Evolutionary conservation across 1,284 basidiomycete species (phyloP).

Genomic region (Trametes sp.): DNA sequence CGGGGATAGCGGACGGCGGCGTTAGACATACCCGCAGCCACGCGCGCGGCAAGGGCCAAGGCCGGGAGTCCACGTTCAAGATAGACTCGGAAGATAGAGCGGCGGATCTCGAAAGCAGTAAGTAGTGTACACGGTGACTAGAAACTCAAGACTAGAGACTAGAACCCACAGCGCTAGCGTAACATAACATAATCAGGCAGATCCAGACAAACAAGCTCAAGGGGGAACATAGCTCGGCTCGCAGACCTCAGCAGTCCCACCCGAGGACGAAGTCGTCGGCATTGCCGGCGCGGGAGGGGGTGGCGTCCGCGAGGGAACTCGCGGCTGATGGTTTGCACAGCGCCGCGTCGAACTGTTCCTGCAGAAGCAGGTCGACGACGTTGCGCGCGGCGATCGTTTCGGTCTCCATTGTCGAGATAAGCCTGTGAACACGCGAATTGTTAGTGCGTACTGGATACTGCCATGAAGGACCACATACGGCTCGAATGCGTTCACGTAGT

Average conservation of each 20-base stretch:
- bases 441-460: constrained; percentile 8
- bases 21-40: background rate
- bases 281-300: background rate
- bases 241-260: constrained; percentile 63
- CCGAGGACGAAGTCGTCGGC: constrained; percentile 64
- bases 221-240: background rate
- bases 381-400: constrained; percentile 88
- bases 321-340: constrained; percentile 56
- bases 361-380: constrained; percentile 78
- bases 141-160: background rate
- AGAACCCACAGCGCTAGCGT: background rate
- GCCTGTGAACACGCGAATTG: constrained; percentile 50
- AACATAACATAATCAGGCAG: background rate
- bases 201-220: constrained; percentile 3
- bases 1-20: background rate
- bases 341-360: constrained; percentile 68
- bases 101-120: too few species aligned
- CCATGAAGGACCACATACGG: constrained; percentile 45
- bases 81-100: too few species aligned
- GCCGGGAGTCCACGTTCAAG: background rate
- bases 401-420: constrained; percentile 92
- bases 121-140: constrained; percentile 7
- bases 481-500: constrained; percentile 92
- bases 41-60: too few species aligned
- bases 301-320: constrained; percentile 8